A percentile compares a stretch with the other conserved stretches of the same genome.
Evolutionary conservation across 2,329 filamentous ascomycete species (phyloP).

Genomic region (Iodosphaeria phyllophila): DNA sequence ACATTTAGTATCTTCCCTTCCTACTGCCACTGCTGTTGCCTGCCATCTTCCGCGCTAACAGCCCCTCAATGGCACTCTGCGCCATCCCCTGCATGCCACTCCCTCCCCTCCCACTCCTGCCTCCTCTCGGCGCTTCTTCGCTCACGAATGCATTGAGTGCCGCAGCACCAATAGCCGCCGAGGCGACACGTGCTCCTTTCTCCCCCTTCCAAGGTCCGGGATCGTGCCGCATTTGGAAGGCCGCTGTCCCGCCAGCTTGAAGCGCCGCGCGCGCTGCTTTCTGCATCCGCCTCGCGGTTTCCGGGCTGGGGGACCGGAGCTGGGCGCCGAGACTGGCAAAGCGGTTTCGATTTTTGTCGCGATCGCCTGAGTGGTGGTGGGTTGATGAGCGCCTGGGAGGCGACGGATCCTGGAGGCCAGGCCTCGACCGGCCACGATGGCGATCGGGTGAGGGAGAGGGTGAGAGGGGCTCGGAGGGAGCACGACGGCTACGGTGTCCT

Average conservation of each 20-base stretch:
- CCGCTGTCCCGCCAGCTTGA: conserved; percentile 27
- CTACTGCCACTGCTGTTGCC: no score
- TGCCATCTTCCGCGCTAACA: conserved; percentile 14
- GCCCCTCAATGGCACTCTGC: conserved; percentile 11
- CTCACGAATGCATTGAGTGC: conserved; percentile 26
- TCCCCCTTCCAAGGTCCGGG: conserved; percentile 26
- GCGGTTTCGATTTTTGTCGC: background rate
- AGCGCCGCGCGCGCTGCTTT: conserved; percentile 25
- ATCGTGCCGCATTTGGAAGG: conserved; percentile 25
- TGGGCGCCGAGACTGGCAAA: conserved; percentile 1
- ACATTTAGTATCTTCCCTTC: no score
- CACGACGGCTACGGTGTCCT: conserved; percentile 1
- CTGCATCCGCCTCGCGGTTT: conserved; percentile 11
- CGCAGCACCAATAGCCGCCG: conserved; percentile 28
- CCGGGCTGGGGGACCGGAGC: conserved; percentile 3
- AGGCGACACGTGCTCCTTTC: conserved; percentile 28
- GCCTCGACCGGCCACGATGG: background rate
- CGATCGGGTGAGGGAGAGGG: conserved; percentile 3
- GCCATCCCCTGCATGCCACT: conserved; percentile 13
- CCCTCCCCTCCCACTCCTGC: conserved; percentile 6
- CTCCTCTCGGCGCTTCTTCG: conserved; percentile 13
- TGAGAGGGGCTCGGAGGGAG: conserved; percentile 6
- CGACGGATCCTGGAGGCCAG: conserved; percentile 1
- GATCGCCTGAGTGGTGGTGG: conserved; percentile 1
- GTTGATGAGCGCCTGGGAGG: conserved; percentile 3